Conservation (phyloP, 164 flowering plant genomes). For the Magnolia sinica region DNA sequence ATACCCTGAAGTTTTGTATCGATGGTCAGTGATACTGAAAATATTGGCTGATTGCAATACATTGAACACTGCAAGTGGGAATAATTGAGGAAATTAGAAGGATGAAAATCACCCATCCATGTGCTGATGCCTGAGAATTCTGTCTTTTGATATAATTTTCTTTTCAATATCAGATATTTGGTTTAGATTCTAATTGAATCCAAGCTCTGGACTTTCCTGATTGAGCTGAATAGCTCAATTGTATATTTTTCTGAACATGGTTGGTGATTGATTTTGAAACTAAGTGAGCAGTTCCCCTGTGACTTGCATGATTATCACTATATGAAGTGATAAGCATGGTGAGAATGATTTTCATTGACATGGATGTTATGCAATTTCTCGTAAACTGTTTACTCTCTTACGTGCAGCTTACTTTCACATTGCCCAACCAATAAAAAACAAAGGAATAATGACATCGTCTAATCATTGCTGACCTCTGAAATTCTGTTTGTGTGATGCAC, state of each 20-base stretch:
- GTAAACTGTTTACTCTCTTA: background rate
- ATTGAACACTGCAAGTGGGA: too few relatives aligned
- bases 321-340: background rate
- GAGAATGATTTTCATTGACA: background rate
- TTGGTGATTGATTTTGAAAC: too few relatives aligned
- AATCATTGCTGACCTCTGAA: background rate
- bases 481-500: conserved; percentile 4
- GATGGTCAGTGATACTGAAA: too few relatives aligned
- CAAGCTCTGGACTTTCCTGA: conserved; percentile 1
- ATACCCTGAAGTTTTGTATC: too few relatives aligned
- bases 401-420: background rate
- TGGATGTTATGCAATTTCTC: background rate
- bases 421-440: background rate
- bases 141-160: too few relatives aligned
- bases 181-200: background rate
- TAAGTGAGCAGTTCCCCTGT: too few relatives aligned
- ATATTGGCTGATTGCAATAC: too few relatives aligned
- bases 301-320: background rate
- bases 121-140: too few relatives aligned
- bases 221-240: background rate
- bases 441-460: background rate
- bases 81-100: too few relatives aligned
- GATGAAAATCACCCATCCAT: too few relatives aligned
- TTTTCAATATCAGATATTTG: too few relatives aligned
- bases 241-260: too few relatives aligned